phyloP scores from a whole-genome alignment of 192 early-diverging fungal species.

The Gaertneriomyces semiglobifer region DNA sequence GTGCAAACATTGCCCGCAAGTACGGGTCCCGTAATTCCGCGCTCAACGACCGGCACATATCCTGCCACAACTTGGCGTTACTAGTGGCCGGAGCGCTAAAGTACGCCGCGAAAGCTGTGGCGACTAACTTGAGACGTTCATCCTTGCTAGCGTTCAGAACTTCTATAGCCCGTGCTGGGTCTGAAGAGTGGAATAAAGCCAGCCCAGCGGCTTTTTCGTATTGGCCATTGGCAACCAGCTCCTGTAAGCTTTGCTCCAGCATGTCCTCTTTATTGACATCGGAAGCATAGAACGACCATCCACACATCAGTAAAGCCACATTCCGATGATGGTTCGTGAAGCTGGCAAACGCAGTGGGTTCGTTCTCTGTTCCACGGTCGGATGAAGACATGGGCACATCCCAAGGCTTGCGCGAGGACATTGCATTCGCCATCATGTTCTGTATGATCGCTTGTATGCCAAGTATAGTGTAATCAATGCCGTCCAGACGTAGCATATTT shows the following conservation, averaged over 20 bases:
- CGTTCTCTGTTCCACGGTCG: neutral
- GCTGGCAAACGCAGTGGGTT: slow-evolving; percentile 15
- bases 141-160: slow-evolving; percentile 61
- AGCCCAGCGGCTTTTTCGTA: slow-evolving; percentile 84
- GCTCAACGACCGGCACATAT: slow-evolving; percentile 60
- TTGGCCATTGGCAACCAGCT: slow-evolving; percentile 63
- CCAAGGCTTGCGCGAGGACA: neutral
- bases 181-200: slow-evolving; percentile 78
- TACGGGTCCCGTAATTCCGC: slow-evolving; percentile 68
- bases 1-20: slow-evolving; percentile 82
- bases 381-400: neutral
- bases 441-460: slow-evolving; percentile 34
- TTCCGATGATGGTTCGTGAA: slow-evolving; percentile 27
- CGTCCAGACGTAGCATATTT: slow-evolving; percentile 16
- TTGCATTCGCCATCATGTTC: slow-evolving; percentile 23
- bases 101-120: slow-evolving; percentile 65
- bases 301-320: slow-evolving; percentile 51
- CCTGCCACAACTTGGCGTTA: slow-evolving; percentile 50
- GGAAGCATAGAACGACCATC: slow-evolving; percentile 45
- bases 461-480: slow-evolving; percentile 27
- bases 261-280: slow-evolving; percentile 16
- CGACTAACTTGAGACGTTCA: slow-evolving; percentile 79
- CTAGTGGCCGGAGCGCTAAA: slow-evolving; percentile 15
- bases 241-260: slow-evolving; percentile 42
- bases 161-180: slow-evolving; percentile 68